These are phyloP conservation scores for Galerina sulciceps DNA, from an alignment of 768 basidiomycete genomes.

Conservation along the genomic window DNA sequence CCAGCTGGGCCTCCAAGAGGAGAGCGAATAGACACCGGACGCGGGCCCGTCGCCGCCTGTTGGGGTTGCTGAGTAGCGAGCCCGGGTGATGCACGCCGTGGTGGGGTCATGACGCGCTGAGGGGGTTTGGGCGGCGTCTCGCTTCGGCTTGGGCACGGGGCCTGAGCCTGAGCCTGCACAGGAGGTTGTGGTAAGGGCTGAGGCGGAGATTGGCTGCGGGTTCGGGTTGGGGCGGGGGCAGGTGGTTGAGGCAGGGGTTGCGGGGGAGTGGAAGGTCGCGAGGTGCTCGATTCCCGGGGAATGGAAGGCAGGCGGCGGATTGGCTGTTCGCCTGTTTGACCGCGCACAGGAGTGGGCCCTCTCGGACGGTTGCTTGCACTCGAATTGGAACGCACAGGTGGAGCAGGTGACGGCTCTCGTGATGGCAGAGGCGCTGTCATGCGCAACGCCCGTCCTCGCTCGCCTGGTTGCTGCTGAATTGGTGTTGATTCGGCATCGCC, in stretches of 20 bases:
- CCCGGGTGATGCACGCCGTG: neutral
- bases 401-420: slow-evolving; percentile 16
- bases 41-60: neutral
- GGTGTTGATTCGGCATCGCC: neutral
- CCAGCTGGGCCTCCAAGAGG: slow-evolving; percentile 29
- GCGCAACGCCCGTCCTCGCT: slow-evolving; percentile 18
- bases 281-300: slow-evolving; percentile 18
- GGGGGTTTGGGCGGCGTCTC: neutral
- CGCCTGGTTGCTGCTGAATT: neutral
- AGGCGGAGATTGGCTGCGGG: slow-evolving; percentile 14
- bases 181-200: slow-evolving; percentile 3
- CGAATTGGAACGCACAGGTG: slow-evolving; percentile 14
- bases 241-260: neutral
- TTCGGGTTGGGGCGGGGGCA: neutral
- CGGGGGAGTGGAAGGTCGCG: slow-evolving; percentile 10
- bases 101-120: neutral
- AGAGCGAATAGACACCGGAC: slow-evolving; percentile 21
- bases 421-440: slow-evolving; percentile 20
- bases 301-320: slow-evolving; percentile 27
- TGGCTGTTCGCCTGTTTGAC: neutral
- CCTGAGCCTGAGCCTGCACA: neutral
- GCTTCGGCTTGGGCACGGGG: neutral
- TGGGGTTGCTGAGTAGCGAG: neutral
- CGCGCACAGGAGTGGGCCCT: slow-evolving; percentile 4
- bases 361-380: slow-evolving; percentile 1